Evolutionary conservation across 2,329 filamentous ascomycete genomes (phyloP), one percentile per base, ranked within the genome.

Genomic region (Aurifilum marmelostoma): DNA sequence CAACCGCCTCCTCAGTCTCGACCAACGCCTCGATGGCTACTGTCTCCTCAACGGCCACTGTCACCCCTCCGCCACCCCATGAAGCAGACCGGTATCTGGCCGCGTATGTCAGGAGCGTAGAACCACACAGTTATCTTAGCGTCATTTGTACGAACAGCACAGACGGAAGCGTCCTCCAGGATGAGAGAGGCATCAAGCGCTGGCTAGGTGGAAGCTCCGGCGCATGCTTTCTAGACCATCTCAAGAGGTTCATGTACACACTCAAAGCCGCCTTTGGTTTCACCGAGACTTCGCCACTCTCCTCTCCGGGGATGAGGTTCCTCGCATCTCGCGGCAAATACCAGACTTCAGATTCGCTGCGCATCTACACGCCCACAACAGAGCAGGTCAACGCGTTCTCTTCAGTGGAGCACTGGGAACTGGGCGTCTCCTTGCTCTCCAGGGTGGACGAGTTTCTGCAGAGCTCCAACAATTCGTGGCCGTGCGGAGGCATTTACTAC

Each of bases 181-280:
- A 86, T 69, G 75, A 76, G 3, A 79, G 82, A 59, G 83, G 83
- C 32, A 81, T 79, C 32, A 75, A 79, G 1, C 80, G 83, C 16
- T 85, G 83, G 72, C 79, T 84, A 2, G 84, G 84, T 52, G 82
- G 82, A 73, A 85, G 83, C 9, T 84, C 83, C 29, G 83, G 83
- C 21, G 82, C 83, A 14, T 83, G 5, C 1, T 85, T 85, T 66
- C 79, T 85, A 6, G 83, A 86, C 68, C 76, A 81, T 24, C 74
- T 86, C 56, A 85, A 85, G 71, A 79, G 80, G 64, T 81, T 85
- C 69, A 83, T 86, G 76, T 75, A 75, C 52, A 80, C 79, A 18
- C 75, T 81, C 24, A 61, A 62, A 14, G 66, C 70, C 73, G 80
- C 27, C 77, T 78, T n/a, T 73, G 27, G 77, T 76, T 50, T 76